Evolutionary conservation across 2,329 filamentous ascomycete genomes (phyloP), one percentile per base, ranked within the genome.

Genomic region (Cladosporium oxysporum): DNA sequence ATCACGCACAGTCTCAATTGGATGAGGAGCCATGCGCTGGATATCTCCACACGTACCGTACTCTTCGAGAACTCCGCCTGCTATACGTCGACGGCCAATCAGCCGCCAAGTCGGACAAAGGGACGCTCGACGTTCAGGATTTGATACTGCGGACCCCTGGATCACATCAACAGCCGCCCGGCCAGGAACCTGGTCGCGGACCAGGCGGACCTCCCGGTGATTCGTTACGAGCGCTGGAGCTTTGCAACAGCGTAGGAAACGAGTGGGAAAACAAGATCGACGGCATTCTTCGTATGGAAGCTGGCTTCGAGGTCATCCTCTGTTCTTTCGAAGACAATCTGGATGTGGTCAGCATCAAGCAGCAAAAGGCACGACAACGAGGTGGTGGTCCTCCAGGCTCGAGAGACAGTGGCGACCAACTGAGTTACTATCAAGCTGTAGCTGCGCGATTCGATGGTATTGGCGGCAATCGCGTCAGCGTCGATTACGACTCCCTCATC

Each of bases 31-130:
- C 69, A 2, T 21, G 49, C 3, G 52, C 50, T 29, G 89, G 90
- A 8, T 90, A 88, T 70, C 79, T 92, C 1, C 90, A 92, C 71
- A 88, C 85, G 0, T 92, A 91, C 73, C 81, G 81, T 7, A 83
- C 88, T 3, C 83, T 78, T 1, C 82, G 85, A 16, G 79, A 84
- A 5, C 78, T 91, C 1, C 83, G 83, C 12, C 79, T 91, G 3
- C 78, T 92, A 3, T 91, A 91, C 71, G 74, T 92, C 18, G 90
- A 92, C 72, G 90, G 90, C 4, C 88, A 89, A 81, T 85, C 85
- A 2, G 90, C 88, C 0, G 90, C 83, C 1, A 92, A 92, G 70
- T 86, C 85, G 0, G 59, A 72, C 1, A 86, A 88, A 72, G 90
- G 90, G 3, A 91, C 89, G 0, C 80, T 91, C 2, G 90, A 92